These are phyloP conservation scores for Prunus kanzakura DNA, from an alignment of 306 rosid species.

Conservation along the genomic window DNA sequence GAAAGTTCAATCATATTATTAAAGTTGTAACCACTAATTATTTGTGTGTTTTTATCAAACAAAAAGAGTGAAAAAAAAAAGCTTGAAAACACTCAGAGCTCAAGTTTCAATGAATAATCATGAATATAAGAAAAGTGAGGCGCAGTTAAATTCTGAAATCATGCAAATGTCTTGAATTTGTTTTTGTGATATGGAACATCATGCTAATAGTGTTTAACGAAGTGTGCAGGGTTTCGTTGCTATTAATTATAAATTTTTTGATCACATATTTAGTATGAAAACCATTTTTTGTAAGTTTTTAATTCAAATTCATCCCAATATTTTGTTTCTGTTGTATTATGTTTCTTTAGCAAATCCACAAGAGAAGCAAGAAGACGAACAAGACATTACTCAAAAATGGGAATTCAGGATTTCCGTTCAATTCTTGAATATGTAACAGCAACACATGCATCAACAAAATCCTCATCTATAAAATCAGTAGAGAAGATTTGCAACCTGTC, in stretches of 20 bases:
- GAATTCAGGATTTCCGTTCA: slow-evolving; percentile 44
- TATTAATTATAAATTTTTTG: no score
- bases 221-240: neutral
- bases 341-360: no score
- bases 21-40: no score
- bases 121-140: no score
- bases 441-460: slow-evolving; percentile 87
- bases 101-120: no score
- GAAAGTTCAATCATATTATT: no score
- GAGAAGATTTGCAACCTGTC: slow-evolving; percentile 72
- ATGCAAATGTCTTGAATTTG: neutral
- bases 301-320: neutral
- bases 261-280: neutral
- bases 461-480: slow-evolving; percentile 71
- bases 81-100: no score
- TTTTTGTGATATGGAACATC: neutral
- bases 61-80: no score
- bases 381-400: no score
- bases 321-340: neutral
- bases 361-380: no score
- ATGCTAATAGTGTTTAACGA: neutral
- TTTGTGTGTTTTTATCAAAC: no score
- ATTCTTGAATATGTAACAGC: slow-evolving; percentile 69
- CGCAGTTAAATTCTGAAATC: neutral
- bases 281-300: no score